Evolutionary conservation across 208 protist genomes (phyloP), one percentile per base, ranked within the genome.

Genomic region (Wallacemonas sp.): DNA sequence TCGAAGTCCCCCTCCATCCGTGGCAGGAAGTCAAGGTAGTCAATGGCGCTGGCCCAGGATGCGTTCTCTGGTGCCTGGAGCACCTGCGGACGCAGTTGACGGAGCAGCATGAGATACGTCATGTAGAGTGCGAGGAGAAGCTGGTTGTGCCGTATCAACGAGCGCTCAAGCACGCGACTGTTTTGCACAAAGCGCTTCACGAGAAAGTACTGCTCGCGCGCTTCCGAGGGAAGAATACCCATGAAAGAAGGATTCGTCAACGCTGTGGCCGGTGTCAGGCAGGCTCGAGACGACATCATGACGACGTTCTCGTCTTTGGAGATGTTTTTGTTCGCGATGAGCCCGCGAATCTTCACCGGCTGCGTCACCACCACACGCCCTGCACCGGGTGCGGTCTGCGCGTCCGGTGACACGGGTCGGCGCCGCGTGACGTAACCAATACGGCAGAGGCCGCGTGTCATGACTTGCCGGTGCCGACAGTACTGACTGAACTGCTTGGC

Each of bases 11-110:
- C 87, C 55, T 93, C 87, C 30, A 44, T 79, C 38, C 87, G 81
- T n/a, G 87, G 87, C 64, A 93, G 67, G 57, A 91, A 93, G 48
- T 91, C 60, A 13, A 93, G 50, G 61, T 91, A 91, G 41, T 81
- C 66, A 4, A 89, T 76, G 2, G 60, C 73, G 38, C 89, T 73
- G 21, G 61, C 55, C 50, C 50, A 57, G 17, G 29, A 26, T 15
- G 60, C 60, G 30, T 42, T 57, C 34, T 67, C 62, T 39, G 62
- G 62, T 48, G 33, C 42, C 24, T 62, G 36, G 8, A 62, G 26
- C 9, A 48, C 55, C 39, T 44, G 39, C 21, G 50, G 50, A 41
- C 50, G 50, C 26, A 88, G 64, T 21, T 54, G 62, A n/a, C 68
- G 68, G 44, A 85, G 63, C 34, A 93, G 64, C 33, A 87, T 64